These are phyloP conservation scores for Neoconidiobolus thromboides DNA, from an alignment of 371 early-diverging fungal species.

Conservation along the genomic window DNA sequence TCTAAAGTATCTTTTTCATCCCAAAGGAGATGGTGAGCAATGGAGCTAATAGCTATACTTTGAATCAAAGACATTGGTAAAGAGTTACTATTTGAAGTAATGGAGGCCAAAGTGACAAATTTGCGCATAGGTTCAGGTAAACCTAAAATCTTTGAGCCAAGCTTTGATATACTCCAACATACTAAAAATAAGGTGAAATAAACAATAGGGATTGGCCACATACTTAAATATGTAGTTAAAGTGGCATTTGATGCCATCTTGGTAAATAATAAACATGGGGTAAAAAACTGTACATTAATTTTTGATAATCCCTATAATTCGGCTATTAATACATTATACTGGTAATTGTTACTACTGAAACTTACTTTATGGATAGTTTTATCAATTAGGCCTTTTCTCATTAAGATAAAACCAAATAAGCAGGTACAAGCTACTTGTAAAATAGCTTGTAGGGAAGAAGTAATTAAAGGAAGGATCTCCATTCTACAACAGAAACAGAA, in stretches of 20 bases:
- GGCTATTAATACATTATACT: neutral
- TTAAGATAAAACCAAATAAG: slow-evolving; percentile 1
- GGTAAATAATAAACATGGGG: slow-evolving; percentile 52
- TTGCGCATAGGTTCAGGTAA: slow-evolving; percentile 20
- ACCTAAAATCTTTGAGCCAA: slow-evolving; percentile 17
- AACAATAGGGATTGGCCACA: slow-evolving; percentile 44
- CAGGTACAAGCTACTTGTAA: slow-evolving; percentile 6
- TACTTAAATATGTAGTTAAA: slow-evolving; percentile 30
- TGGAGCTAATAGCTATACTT: slow-evolving; percentile 44
- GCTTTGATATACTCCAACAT: slow-evolving; percentile 21
- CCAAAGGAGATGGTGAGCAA: slow-evolving; percentile 31
- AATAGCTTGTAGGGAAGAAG: slow-evolving; percentile 6
- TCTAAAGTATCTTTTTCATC: slow-evolving; percentile 33
- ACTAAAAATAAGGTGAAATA: slow-evolving; percentile 32
- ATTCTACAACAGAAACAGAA: neutral
- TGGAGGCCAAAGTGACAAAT: slow-evolving; percentile 37
- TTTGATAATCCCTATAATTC: slow-evolving; percentile 34
- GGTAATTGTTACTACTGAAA: neutral
- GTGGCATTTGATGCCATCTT: slow-evolving; percentile 42
- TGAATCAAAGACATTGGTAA: slow-evolving; percentile 49
- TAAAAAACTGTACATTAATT: slow-evolving; percentile 49
- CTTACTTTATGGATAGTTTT: slow-evolving; percentile 3
- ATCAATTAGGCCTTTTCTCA: neutral
- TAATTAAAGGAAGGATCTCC: neutral
- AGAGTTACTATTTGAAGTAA: slow-evolving; percentile 55